A percentile compares a stretch with the other conserved stretches of the same genome.
Conservation (phyloP, 352 stramenopile species). For the Globisporangium cystogenes region DNA sequence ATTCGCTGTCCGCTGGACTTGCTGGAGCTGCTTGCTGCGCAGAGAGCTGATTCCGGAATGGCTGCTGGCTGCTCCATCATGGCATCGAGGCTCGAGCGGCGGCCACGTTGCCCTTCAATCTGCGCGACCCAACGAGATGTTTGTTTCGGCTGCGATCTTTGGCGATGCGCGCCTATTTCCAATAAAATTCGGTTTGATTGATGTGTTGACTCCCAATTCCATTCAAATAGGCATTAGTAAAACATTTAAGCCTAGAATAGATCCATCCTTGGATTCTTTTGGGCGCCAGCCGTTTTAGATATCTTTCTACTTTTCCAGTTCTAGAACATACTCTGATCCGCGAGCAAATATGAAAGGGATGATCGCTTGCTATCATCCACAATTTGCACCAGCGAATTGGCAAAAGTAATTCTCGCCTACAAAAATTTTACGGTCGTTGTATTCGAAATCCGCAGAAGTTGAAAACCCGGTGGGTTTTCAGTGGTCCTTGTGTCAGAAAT, state of each 20-base stretch:
- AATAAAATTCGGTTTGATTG: too few species aligned
- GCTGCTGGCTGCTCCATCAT: too few species aligned
- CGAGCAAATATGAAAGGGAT: too few species aligned
- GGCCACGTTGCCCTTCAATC: constrained; percentile 1
- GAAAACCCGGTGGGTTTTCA: too few species aligned
- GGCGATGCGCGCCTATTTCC: neutral
- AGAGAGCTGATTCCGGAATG: constrained; percentile 2
- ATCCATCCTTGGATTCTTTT: neutral
- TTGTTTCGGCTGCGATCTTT: neutral
- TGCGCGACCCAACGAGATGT: neutral
- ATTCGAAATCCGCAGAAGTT: too few species aligned
- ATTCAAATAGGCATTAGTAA: neutral
- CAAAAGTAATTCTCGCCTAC: too few species aligned
- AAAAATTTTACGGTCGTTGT: too few species aligned
- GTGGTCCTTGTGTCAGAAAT: too few species aligned
- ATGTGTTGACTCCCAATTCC: neutral
- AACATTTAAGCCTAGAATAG: neutral
- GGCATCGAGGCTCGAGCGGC: neutral
- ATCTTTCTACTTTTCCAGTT: neutral
- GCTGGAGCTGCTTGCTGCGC: constrained; percentile 1
- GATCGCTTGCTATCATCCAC: too few species aligned
- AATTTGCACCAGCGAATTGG: too few species aligned
- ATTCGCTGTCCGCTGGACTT: neutral
- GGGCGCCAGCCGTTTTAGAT: neutral
- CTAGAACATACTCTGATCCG: neutral